Percentiles rank a stretch among this genome's conserved stretches.
Evolutionary conservation across 2,329 filamentous ascomycete species (phyloP).

Genomic region (Botryotinia convoluta): DNA sequence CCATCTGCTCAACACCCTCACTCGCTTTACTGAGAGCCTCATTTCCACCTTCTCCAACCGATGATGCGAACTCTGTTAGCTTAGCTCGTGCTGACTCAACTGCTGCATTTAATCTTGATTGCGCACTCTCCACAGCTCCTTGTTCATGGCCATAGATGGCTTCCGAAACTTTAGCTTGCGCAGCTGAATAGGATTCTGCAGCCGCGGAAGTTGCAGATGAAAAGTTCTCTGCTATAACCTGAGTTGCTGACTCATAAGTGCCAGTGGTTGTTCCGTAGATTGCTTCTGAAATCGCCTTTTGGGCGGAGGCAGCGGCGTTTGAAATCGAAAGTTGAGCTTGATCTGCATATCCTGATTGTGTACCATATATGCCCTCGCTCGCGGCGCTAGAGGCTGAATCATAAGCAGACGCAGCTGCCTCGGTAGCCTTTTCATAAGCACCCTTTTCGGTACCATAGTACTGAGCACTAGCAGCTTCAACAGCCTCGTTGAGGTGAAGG

Average conservation of each 20-base stretch:
- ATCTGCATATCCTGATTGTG: slow-evolving; percentile 50
- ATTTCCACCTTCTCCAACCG: slow-evolving; percentile 37
- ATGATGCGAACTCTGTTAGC: slow-evolving; percentile 31
- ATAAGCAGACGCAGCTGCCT: slow-evolving; percentile 52
- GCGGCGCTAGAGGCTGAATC: slow-evolving; percentile 48
- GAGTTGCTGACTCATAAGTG: slow-evolving; percentile 28
- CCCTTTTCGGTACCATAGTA: slow-evolving; percentile 57
- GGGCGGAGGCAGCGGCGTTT: slow-evolving; percentile 53
- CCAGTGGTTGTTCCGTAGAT: slow-evolving; percentile 54
- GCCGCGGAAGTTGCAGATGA: slow-evolving; percentile 26
- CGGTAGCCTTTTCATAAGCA: slow-evolving; percentile 51
- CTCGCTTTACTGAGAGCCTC: slow-evolving; percentile 41
- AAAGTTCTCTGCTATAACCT: slow-evolving; percentile 26
- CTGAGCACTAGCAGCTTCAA: slow-evolving; percentile 56
- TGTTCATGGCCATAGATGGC: slow-evolving; percentile 34
- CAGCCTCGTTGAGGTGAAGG: slow-evolving; percentile 55
- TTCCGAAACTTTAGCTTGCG: slow-evolving; percentile 23
- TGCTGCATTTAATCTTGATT: slow-evolving; percentile 31
- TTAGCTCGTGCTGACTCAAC: slow-evolving; percentile 35
- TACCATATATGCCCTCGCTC: slow-evolving; percentile 55
- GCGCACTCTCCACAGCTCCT: slow-evolving; percentile 36
- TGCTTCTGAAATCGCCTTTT: slow-evolving; percentile 53
- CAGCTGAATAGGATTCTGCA: slow-evolving; percentile 22
- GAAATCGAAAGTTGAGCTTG: slow-evolving; percentile 52
- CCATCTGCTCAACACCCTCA: slow-evolving; percentile 46